phyloP scores from a whole-genome alignment of 441 rosid genomes.

The Mallotus japonicus region DNA sequence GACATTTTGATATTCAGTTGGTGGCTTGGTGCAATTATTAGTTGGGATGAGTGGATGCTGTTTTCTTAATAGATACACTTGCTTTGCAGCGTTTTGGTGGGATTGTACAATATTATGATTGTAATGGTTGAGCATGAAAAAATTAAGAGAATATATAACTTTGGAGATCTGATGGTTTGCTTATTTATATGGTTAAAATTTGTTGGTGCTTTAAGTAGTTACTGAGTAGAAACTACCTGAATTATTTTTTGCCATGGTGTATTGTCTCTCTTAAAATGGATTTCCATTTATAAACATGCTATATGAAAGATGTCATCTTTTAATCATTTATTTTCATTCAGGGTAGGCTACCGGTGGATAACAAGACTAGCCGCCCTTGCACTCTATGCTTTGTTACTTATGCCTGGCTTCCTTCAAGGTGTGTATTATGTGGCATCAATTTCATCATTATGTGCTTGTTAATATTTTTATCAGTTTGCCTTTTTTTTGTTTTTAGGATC shows the following conservation, averaged over 20 bases:
- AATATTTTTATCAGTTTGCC: neutral
- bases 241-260: neutral
- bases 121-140: too few relatives aligned
- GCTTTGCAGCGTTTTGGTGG: neutral
- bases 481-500: neutral
- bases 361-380: slow-evolving; percentile 51
- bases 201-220: neutral
- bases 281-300: neutral
- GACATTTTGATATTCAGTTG: neutral
- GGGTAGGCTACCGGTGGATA: slow-evolving; percentile 92
- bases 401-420: slow-evolving; percentile 99
- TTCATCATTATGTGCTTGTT: neutral
- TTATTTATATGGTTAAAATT: too few relatives aligned
- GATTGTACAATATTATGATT: too few relatives aligned
- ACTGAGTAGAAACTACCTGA: slow-evolving; percentile 1
- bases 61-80: too few relatives aligned
- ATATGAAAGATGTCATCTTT: slow-evolving; percentile 20
- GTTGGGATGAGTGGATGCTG: slow-evolving; percentile 16
- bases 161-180: too few relatives aligned
- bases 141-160: too few relatives aligned
- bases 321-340: slow-evolving; percentile 48
- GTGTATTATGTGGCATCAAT: slow-evolving; percentile 12
- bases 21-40: neutral
- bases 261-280: neutral
- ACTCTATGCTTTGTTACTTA: slow-evolving; percentile 57